Percentiles rank a stretch among this genome's conserved stretches.
Evolutionary conservation across 2,329 filamentous ascomycete species (phyloP).

Genomic region (Rhytidhysteron rufulum): DNA sequence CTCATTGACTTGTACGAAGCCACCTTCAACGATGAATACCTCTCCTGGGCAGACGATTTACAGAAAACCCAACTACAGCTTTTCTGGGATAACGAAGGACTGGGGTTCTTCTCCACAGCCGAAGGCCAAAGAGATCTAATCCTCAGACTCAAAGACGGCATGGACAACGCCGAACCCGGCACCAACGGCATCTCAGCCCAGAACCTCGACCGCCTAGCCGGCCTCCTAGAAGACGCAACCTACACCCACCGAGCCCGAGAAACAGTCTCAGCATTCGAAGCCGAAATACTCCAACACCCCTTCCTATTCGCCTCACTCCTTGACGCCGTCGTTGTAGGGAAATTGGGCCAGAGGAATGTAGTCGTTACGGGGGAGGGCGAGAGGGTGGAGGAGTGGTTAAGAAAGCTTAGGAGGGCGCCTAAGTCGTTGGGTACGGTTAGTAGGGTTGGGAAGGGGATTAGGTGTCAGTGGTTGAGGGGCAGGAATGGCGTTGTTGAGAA

Average conservation of each 20-base stretch:
- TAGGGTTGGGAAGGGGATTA: conserved; percentile 26
- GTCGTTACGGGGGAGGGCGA: conserved; percentile 52
- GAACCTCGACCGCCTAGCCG: conserved; percentile 79
- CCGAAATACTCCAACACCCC: conserved; percentile 87
- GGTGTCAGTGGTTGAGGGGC: conserved; percentile 47
- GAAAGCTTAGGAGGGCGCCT: conserved; percentile 38
- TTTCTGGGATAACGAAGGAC: conserved; percentile 66
- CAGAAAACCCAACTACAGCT: conserved; percentile 72
- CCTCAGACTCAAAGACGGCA: conserved; percentile 88
- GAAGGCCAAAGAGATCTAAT: conserved; percentile 64
- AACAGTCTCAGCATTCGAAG: conserved; percentile 81
- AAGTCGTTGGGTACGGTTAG: conserved; percentile 28
- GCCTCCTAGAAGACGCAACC: conserved; percentile 61
- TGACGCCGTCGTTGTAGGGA: conserved; percentile 67
- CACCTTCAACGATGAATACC: conserved; percentile 70
- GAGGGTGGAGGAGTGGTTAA: conserved; percentile 39
- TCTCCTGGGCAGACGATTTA: conserved; percentile 76
- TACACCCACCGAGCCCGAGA: conserved; percentile 65
- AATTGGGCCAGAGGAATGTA: conserved; percentile 63
- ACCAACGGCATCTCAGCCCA: conserved; percentile 82
- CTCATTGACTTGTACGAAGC: conserved; percentile 80
- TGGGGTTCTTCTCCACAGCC: conserved; percentile 71
- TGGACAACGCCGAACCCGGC: conserved; percentile 87
- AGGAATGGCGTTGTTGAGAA: conserved; percentile 47
- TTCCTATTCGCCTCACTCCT: conserved; percentile 86